Evolutionary conservation across 2,329 filamentous ascomycete genomes (phyloP), one percentile per base, ranked within the genome.

Genomic region (Westerdykella sp.): DNA sequence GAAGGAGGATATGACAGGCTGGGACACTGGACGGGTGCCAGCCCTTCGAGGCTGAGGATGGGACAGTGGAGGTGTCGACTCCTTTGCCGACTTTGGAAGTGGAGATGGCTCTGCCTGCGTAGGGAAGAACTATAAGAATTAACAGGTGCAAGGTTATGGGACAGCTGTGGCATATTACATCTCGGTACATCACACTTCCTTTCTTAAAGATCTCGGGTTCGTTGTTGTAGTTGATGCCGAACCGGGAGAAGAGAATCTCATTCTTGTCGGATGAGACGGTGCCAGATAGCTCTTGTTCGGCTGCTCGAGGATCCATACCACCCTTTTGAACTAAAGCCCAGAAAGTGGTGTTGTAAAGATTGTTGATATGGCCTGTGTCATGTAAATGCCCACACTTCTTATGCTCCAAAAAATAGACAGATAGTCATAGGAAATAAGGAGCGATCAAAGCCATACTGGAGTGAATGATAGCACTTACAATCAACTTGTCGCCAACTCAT

Each of bases 401-500:
- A 22, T 22, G 7, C 36, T 22, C 18, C 6, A 18, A 11, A 12
- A 39, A 30, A n/a, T 16, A 14, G 30, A 16, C 7, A 28, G 25
- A 10, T 14, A 35, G 32, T 35, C n/a, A 14, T 18, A 13, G 13
- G 38, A 11, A 6, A 3, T 13, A 11, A 28, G 12, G n/a, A 4
- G 13, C 5, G 10, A 13, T 21, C 9, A 34, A 13, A n/a, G 10
- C 18, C 16, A 28, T 28, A 28, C 40, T 30, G 32, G 13, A 11
- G 15, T 14, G 22, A 5, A 23, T 2, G 11, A 13, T 12, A 12
- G 12, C 32, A 68, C 83, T 66, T 65, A 93, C 93, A 97, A 66
- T 98, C 93, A 35, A 87, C 93, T 68, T 98, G 93, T 55, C 93
- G 79, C 93, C 93, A 98, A 63, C 86, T 90, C 76, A 98, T 81